Evolutionary conservation across 2,329 filamentous ascomycete species (phyloP).

Genomic region (Teratosphaeria destructans): DNA sequence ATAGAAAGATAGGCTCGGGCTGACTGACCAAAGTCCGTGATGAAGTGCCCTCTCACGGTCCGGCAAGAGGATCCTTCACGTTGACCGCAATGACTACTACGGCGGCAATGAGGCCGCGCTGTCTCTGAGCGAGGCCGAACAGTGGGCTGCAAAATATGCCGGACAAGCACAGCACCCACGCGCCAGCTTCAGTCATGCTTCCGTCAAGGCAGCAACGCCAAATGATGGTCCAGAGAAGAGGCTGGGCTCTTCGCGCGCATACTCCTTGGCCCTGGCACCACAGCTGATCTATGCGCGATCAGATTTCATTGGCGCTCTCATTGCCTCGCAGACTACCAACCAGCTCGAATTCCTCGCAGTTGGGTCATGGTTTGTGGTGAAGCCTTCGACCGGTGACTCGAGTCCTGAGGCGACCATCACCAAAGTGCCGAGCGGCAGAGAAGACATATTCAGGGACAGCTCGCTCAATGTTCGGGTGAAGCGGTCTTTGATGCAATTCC

Average conservation of each 20-base stretch:
- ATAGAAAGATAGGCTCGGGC: constrained; percentile 22
- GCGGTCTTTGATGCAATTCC: constrained; percentile 80
- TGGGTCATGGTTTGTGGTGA: constrained; percentile 79
- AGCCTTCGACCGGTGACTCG: constrained; percentile 9
- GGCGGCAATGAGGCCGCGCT: constrained; percentile 78
- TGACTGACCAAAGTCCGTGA: constrained; percentile 57
- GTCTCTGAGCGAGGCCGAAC: constrained; percentile 68
- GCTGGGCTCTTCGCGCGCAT: constrained; percentile 57
- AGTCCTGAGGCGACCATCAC: constrained; percentile 2
- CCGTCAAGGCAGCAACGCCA: constrained; percentile 11
- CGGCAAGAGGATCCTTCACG: constrained; percentile 79
- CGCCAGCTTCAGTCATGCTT: constrained; percentile 21
- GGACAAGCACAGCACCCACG: constrained; percentile 1
- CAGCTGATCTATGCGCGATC: constrained; percentile 81
- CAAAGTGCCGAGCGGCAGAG: constrained; percentile 76
- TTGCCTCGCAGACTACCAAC: constrained; percentile 79
- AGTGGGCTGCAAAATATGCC: constrained; percentile 50
- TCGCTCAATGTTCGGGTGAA: constrained; percentile 71
- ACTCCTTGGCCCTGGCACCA: constrained; percentile 74
- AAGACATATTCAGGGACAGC: constrained; percentile 78
- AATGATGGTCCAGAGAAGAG: constrained; percentile 22
- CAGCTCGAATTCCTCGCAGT: constrained; percentile 92
- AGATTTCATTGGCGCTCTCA: constrained; percentile 63
- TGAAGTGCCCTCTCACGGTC: constrained; percentile 83
- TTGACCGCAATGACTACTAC: constrained; percentile 82